Evolutionary conservation across 805 yeast species (phyloP).

Genomic region (Metschnikowia aberdeeniae): DNA sequence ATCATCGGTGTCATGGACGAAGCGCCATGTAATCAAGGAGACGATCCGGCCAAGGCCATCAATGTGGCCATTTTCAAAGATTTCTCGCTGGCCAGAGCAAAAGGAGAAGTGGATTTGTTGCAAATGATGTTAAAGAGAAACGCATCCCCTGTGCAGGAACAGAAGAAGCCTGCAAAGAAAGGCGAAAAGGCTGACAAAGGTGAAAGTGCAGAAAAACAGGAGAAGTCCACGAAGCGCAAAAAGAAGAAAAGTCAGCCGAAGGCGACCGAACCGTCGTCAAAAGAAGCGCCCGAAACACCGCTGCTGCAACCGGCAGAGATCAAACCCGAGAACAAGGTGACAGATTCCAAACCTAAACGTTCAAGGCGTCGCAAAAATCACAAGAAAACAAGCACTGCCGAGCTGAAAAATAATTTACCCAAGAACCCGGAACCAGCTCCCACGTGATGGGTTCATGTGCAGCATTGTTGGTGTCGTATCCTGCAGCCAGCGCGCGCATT

Average conservation of each 20-base stretch:
- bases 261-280: background rate
- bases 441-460: no score
- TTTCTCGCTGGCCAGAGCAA: background rate
- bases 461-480: no score
- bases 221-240: constrained; percentile 3
- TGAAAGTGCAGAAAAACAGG: constrained; percentile 1
- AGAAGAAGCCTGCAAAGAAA: background rate
- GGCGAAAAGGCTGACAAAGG: no score
- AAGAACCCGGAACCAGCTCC: no score
- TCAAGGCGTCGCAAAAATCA: background rate
- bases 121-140: constrained; percentile 1
- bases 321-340: constrained; percentile 1
- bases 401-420: no score
- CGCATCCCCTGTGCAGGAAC: background rate
- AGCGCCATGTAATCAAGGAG: constrained; percentile 13
- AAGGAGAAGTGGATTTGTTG: background rate
- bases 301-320: background rate
- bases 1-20: constrained; percentile 12
- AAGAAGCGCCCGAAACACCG: constrained; percentile 2
- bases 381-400: background rate
- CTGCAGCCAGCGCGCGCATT: no score
- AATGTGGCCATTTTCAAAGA: background rate
- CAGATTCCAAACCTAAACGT: constrained; percentile 4
- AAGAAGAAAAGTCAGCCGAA: constrained; percentile 3
- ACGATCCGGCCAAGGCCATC: background rate